These are phyloP conservation scores for Sporopachydermia cereana DNA, from an alignment of 1,139 yeast species.

Conservation along the genomic window DNA sequence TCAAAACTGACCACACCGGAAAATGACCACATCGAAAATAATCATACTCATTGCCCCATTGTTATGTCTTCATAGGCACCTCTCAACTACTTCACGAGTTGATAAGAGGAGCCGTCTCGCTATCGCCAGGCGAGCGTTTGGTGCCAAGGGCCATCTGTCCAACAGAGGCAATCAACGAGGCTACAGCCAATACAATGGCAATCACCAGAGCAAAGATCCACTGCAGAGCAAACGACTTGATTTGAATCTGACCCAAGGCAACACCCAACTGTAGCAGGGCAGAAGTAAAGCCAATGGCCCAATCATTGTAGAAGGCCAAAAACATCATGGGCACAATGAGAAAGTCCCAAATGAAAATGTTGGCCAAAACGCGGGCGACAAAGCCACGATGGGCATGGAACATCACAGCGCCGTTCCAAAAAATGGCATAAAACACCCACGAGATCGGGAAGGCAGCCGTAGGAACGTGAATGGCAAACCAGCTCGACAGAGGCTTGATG, in stretches of 20 bases:
- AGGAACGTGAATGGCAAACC: slow-evolving; percentile 53
- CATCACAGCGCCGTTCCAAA: slow-evolving; percentile 78
- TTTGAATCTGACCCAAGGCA: slow-evolving; percentile 57
- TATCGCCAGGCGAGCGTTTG: slow-evolving; percentile 9
- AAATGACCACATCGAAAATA: too few relatives aligned
- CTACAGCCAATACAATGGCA: slow-evolving; percentile 39
- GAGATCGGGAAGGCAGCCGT: slow-evolving; percentile 58
- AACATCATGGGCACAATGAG: slow-evolving; percentile 51
- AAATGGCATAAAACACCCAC: slow-evolving; percentile 60
- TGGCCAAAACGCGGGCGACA: slow-evolving; percentile 57
- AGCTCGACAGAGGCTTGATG: slow-evolving; percentile 38
- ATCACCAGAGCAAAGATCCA: slow-evolving; percentile 75
- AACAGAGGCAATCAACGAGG: slow-evolving; percentile 34
- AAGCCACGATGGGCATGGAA: slow-evolving; percentile 39
- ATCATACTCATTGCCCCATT: neutral
- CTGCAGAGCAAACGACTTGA: slow-evolving; percentile 62
- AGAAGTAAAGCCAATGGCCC: slow-evolving; percentile 54
- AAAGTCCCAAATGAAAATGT: slow-evolving; percentile 69
- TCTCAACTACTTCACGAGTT: neutral
- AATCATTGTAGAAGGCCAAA: slow-evolving; percentile 52
- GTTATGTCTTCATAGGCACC: neutral
- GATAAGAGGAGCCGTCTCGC: slow-evolving; percentile 22
- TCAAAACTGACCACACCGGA: too few relatives aligned
- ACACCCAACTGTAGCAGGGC: slow-evolving; percentile 49
- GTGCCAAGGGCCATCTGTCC: slow-evolving; percentile 18